Conservation (phyloP, 2,329 filamentous ascomycete genomes). For the Dothidotthia symphoricarpi region DNA sequence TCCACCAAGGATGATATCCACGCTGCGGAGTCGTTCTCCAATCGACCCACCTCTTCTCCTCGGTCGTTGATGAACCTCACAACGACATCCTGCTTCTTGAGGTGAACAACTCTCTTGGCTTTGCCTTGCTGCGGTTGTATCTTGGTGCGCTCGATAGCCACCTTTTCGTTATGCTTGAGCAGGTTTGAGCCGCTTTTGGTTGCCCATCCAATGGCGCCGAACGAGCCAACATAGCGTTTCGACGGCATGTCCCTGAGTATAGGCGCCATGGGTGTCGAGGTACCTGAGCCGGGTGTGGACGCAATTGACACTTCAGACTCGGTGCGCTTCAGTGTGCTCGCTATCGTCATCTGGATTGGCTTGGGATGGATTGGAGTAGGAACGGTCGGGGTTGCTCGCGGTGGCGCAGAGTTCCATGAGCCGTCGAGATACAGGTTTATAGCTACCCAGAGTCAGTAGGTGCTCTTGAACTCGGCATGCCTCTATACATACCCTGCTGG, state of each 20-base stretch:
- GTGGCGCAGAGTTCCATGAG: constrained; percentile 53
- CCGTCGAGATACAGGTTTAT: constrained; percentile 66
- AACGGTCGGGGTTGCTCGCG: constrained; percentile 9
- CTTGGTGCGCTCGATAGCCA: constrained; percentile 84
- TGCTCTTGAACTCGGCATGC: background rate
- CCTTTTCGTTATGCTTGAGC: constrained; percentile 75
- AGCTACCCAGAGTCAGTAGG: constrained; percentile 41
- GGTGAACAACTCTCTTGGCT: constrained; percentile 50
- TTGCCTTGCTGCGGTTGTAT: constrained; percentile 56
- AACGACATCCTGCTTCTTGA: constrained; percentile 75
- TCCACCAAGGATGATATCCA: constrained; percentile 94
- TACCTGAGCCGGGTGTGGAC: constrained; percentile 22
- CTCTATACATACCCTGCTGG: constrained; percentile 46
- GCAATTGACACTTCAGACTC: constrained; percentile 25
- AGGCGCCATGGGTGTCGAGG: constrained; percentile 17
- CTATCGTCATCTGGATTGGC: constrained; percentile 24
- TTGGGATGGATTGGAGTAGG: constrained; percentile 18
- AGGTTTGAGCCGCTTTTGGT: constrained; percentile 77
- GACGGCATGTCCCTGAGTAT: constrained; percentile 49
- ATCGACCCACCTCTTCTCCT: constrained; percentile 79
- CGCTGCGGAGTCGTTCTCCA: constrained; percentile 81
- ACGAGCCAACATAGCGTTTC: constrained; percentile 80
- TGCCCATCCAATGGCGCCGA: constrained; percentile 89
- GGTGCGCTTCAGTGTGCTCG: constrained; percentile 23
- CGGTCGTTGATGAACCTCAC: constrained; percentile 82